Conservation (phyloP, 495 filamentous ascomycete species). For the Tuber indicum region DNA sequence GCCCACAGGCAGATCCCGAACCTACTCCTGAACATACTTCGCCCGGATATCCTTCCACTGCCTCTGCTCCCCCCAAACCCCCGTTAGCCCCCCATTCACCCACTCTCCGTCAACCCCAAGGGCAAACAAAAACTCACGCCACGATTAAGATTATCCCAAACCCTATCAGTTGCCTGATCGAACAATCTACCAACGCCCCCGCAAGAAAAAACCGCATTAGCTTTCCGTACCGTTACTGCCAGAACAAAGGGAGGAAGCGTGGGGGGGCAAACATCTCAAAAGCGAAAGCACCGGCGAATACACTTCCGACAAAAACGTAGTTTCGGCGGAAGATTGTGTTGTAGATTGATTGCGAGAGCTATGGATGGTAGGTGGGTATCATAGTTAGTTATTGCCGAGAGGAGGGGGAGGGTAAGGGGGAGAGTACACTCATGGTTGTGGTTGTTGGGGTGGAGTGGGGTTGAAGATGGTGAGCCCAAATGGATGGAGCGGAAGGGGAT, state of each 20-base stretch:
- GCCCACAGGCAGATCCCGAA: slow-evolving; percentile 15
- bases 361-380: background rate
- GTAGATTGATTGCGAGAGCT: slow-evolving; percentile 42
- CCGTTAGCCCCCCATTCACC: background rate
- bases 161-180: slow-evolving; percentile 64
- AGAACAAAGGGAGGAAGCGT: background rate
- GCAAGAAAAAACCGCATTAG: background rate
- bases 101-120: background rate
- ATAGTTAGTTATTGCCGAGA: background rate
- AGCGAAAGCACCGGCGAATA: slow-evolving; percentile 81
- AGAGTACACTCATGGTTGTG: background rate
- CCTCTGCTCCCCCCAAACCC: slow-evolving; percentile 53
- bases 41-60: slow-evolving; percentile 99
- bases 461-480: background rate
- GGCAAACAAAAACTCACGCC: slow-evolving; percentile 60
- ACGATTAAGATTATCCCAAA: slow-evolving; percentile 85
- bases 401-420: background rate
- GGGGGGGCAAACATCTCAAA: slow-evolving; percentile 74
- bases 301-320: slow-evolving; percentile 70
- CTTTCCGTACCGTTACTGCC: background rate
- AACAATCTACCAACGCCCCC: slow-evolving; percentile 55
- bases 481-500: background rate
- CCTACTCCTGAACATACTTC: slow-evolving; percentile 64
- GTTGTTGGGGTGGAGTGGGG: background rate
- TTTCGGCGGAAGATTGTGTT: slow-evolving; percentile 83